A percentile compares a stretch with the other conserved stretches of the same genome.
phyloP scores from a whole-genome alignment of 2,329 filamentous ascomycete genomes.

The Calonectria hawksworthii region DNA sequence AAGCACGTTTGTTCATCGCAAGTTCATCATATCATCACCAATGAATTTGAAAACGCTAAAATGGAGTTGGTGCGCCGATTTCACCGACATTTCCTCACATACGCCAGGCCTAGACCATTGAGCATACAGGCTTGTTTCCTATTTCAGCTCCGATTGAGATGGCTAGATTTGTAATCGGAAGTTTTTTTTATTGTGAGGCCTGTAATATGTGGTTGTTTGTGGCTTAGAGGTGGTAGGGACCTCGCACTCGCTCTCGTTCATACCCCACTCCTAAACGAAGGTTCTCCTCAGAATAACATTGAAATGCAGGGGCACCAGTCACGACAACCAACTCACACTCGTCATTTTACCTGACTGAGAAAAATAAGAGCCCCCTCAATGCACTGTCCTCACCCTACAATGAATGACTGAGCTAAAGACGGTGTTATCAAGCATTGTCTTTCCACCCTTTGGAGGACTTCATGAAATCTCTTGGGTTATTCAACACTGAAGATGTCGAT shows the following conservation, averaged over 20 bases:
- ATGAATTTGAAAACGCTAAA: background rate
- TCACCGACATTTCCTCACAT: background rate
- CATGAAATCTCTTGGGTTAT: too few species aligned
- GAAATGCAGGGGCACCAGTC: background rate
- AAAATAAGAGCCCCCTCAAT: too few species aligned
- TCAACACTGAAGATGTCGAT: too few species aligned
- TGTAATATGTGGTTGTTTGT: background rate
- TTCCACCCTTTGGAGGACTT: too few species aligned
- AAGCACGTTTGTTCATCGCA: too few species aligned
- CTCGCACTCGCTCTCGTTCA: background rate
- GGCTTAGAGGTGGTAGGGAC: background rate
- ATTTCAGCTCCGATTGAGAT: background rate
- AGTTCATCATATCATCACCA: background rate
- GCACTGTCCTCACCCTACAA: too few species aligned
- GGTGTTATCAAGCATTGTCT: too few species aligned
- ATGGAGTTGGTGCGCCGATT: background rate
- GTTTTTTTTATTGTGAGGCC: background rate
- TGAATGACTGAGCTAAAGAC: too few species aligned
- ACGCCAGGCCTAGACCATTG: accelerated
- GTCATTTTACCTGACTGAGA: background rate
- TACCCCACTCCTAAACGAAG: background rate
- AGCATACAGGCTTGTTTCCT: background rate
- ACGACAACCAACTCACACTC: background rate
- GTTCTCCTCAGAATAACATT: too few species aligned
- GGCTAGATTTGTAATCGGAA: background rate